These are phyloP conservation scores for Aspergillus fructus DNA, from an alignment of 2,329 filamentous ascomycete genomes.

Conservation along the genomic window DNA sequence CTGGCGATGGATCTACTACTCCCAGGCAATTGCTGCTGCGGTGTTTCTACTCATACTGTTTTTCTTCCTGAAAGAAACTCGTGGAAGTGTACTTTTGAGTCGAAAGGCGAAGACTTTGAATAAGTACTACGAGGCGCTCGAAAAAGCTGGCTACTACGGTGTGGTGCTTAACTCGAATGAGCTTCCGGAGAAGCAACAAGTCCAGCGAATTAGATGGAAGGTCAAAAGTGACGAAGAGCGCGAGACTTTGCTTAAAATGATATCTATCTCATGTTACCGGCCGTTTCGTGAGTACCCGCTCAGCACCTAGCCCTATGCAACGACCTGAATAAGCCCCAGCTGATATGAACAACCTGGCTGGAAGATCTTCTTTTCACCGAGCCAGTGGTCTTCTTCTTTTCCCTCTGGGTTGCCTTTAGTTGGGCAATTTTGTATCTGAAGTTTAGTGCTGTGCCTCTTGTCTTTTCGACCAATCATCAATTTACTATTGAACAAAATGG, in stretches of 20 bases:
- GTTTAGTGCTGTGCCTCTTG: conserved; percentile 75
- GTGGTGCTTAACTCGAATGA: conserved; percentile 37
- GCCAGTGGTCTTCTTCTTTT: conserved; percentile 70
- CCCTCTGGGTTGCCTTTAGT: conserved; percentile 82
- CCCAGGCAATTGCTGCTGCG: conserved; percentile 71
- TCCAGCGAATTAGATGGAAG: conserved; percentile 70
- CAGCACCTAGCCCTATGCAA: no score
- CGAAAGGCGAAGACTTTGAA: conserved; percentile 76
- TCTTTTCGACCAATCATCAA: conserved; percentile 67
- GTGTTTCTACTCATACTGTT: conserved; percentile 64
- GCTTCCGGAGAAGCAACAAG: conserved; percentile 35
- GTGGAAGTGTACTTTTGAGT: conserved; percentile 76
- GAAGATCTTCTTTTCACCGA: conserved; percentile 58
- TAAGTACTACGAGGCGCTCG: conserved; percentile 72
- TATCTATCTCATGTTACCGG: conserved; percentile 70
- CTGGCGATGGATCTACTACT: conserved; percentile 89
- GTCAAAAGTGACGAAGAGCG: conserved; percentile 77
- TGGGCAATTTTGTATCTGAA: conserved; percentile 91
- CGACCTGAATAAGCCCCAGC: not conserved
- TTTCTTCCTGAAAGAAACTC: conserved; percentile 75
- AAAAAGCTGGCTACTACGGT: conserved; percentile 61
- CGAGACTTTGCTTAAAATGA: conserved; percentile 65
- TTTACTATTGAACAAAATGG: conserved; percentile 69
- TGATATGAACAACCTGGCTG: not conserved
- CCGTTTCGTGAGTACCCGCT: conserved; percentile 61